Evolutionary conservation across 2,329 filamentous ascomycete species (phyloP), one percentile per base, ranked within the genome.

Genomic region (Hymenoscyphus salicellus): DNA sequence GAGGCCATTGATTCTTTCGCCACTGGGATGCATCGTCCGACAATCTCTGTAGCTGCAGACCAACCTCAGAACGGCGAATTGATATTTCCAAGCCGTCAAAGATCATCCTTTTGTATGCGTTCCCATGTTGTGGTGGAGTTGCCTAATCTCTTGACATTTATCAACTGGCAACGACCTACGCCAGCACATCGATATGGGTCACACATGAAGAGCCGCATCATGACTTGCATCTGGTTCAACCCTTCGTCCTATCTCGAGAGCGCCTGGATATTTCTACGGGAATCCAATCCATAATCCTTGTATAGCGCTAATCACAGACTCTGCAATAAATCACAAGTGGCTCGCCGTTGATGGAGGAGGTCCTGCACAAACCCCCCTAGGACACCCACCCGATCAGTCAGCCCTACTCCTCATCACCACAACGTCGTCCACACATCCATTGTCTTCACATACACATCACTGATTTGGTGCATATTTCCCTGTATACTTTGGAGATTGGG

Each of bases 171-270:
- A 87, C 83, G 84, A 89, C 83, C 83, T 82, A 88, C 89, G 92
- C 92, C 92, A 96, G 84, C 92, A 90, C 92, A 96, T 93, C 91
- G 91, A 75, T 80, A 86, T 86, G 84, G 85, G 85, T 86, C 85
- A 84, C 84, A 86, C 84, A 69, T 75, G 72, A 82, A 87, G 84
- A 87, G 86, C 86, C 86, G 85, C 85, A 88, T 86, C 70, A 74
- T 73, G 69, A 72, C 74, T 72, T 76, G 73, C 74, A 72, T 72
- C 65, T 74, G 65, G 63, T 67, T 73, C 70, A 67, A 70, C 64
- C 75, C 72, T 77, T 76, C 75, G 75, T 77, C 77, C 75, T 77
- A 75, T 78, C 78, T 78, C 72, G 72, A 72, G 64, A 66, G 66
- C 67, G 66, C 66, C 68, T 72, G 68, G 68, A 70, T 69, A 64